Evolutionary conservation across 352 stramenopile genomes (phyloP).

Genomic region (Phytophthora lateralis): DNA sequence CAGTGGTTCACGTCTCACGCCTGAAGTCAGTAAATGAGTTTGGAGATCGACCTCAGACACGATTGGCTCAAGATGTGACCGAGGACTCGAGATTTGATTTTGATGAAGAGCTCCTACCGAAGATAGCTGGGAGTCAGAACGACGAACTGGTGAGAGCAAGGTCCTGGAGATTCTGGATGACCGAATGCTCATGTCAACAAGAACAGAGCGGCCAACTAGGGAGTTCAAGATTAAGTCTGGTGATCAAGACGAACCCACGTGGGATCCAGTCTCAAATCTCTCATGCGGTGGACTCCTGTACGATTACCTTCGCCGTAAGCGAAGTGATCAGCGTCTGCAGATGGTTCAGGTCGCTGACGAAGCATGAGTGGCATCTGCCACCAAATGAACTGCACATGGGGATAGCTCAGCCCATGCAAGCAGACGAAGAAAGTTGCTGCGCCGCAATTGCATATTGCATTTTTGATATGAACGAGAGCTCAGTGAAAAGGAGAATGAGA

Average conservation of each 20-base stretch:
- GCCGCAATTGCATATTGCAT: too few species aligned
- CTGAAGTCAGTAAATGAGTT: too few species aligned
- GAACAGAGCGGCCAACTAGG: background rate
- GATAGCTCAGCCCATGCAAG: background rate
- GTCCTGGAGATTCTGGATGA: background rate
- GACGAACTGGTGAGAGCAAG: background rate
- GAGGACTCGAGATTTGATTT: background rate
- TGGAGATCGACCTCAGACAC: background rate
- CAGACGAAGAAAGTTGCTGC: background rate
- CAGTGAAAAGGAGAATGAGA: too few species aligned
- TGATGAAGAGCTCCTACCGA: background rate
- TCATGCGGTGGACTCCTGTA: constrained; percentile 8
- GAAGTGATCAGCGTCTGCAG: background rate
- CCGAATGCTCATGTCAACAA: constrained; percentile 3
- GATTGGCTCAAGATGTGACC: background rate
- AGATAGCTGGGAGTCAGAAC: background rate
- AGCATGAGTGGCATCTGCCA: background rate
- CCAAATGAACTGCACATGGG: background rate
- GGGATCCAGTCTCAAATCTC: too few species aligned
- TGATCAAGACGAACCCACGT: constrained; percentile 7
- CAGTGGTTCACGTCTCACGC: too few species aligned
- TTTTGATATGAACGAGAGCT: too few species aligned
- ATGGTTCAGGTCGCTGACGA: constrained; percentile 20
- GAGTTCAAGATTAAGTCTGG: constrained; percentile 16
- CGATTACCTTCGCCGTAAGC: background rate